These are phyloP conservation scores for Sphaerostilbella broomeana DNA, from an alignment of 2,329 filamentous ascomycete species.

Conservation along the genomic window DNA sequence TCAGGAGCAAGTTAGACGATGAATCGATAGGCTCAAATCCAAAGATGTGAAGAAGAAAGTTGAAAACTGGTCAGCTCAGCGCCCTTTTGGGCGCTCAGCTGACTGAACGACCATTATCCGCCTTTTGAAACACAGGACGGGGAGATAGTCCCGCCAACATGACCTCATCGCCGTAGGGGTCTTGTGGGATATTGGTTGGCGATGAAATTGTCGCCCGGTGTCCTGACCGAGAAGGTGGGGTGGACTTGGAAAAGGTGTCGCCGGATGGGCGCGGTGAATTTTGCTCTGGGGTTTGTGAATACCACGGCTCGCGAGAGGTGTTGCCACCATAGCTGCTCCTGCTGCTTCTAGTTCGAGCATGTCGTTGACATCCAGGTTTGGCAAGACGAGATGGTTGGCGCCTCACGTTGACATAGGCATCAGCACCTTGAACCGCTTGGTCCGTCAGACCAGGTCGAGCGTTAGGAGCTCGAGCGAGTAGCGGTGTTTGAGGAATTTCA, in stretches of 20 bases:
- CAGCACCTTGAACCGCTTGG: constrained; percentile 52
- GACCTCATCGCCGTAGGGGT: constrained; percentile 42
- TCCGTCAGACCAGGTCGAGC: constrained; percentile 57
- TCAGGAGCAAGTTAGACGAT: no score
- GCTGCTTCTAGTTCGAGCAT: constrained; percentile 37
- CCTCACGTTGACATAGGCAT: constrained; percentile 50
- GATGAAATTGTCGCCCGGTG: constrained; percentile 28
- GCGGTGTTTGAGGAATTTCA: constrained; percentile 42
- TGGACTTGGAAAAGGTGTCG: constrained; percentile 23
- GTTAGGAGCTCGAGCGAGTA: constrained; percentile 55
- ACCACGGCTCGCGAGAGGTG: constrained; percentile 37
- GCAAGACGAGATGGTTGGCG: constrained; percentile 48
- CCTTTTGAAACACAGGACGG: constrained; percentile 39
- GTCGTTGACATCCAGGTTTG: constrained; percentile 36
- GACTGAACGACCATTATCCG: constrained; percentile 48
- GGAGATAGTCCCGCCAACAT: constrained; percentile 42
- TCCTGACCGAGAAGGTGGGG: constrained; percentile 13
- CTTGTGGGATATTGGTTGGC: constrained; percentile 36
- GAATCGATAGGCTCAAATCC: no score
- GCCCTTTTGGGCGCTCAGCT: constrained; percentile 32
- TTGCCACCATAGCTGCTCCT: constrained; percentile 40
- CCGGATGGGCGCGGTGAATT: constrained; percentile 27
- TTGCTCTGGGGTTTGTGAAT: constrained; percentile 29
- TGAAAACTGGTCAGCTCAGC: not conserved
- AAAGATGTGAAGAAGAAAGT: not conserved